These are phyloP conservation scores for Eustoma russellianum DNA, from an alignment of 257 asterid genomes.

Conservation along the genomic window DNA sequence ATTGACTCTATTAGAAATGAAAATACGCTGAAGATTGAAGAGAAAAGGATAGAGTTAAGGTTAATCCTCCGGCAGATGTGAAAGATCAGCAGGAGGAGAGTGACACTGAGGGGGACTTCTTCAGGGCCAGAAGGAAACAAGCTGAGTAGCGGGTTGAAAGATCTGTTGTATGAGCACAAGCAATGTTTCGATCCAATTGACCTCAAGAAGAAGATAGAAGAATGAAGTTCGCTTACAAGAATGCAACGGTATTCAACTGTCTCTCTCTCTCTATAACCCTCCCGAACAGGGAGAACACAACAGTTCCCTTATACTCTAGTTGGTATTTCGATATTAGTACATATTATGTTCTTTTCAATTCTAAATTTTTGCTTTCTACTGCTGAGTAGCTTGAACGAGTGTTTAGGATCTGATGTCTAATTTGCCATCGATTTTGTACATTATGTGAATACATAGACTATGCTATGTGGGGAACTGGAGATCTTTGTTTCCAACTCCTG, in stretches of 20 bases:
- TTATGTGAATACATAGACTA: conserved; percentile 5
- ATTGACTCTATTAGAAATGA: too few relatives aligned
- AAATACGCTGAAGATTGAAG: too few relatives aligned
- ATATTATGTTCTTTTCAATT: too few relatives aligned
- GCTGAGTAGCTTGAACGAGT: too few relatives aligned
- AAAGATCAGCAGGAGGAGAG: conserved; percentile 34
- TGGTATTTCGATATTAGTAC: too few relatives aligned
- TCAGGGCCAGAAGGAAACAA: conserved; percentile 85
- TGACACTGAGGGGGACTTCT: conserved; percentile 74
- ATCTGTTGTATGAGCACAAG: conserved; percentile 84
- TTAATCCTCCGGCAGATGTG: conserved; percentile 20
- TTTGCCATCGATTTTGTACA: not conserved
- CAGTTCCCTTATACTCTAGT: too few relatives aligned
- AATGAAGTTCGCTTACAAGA: conserved; percentile 61
- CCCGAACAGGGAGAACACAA: too few relatives aligned
- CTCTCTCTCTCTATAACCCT: not conserved
- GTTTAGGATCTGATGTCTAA: too few relatives aligned
- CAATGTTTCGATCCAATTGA: conserved; percentile 84
- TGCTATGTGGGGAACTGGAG: not conserved
- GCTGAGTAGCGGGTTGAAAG: conserved; percentile 98
- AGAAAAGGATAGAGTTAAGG: conserved; percentile 89
- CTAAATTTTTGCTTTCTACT: too few relatives aligned
- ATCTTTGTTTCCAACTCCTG: too few relatives aligned
- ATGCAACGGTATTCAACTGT: conserved; percentile 39
- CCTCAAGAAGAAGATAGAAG: conserved; percentile 91